Evolutionary conservation across 2,329 filamentous ascomycete species (phyloP).

Genomic region (Ceratocystis eucalypticola): DNA sequence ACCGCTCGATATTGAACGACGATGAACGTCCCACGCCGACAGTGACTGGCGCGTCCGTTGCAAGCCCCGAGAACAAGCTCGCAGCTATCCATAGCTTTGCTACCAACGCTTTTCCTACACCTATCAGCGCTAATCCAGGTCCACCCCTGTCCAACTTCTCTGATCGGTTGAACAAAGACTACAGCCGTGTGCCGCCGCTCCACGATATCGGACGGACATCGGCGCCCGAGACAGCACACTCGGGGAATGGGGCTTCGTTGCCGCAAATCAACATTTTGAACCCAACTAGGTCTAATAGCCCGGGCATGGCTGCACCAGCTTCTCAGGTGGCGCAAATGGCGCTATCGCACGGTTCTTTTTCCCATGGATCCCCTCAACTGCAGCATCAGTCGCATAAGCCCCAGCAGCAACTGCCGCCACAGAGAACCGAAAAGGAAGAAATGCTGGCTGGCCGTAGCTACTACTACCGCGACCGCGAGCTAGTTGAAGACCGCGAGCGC

Average conservation of each 20-base stretch:
- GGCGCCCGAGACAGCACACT: conserved; percentile 28
- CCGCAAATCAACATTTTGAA: conserved; percentile 46
- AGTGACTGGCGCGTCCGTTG: conserved; percentile 40
- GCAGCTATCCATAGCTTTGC: conserved; percentile 42
- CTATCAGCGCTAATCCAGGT: conserved; percentile 43
- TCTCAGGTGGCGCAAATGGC: conserved; percentile 39
- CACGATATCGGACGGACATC: conserved; percentile 46
- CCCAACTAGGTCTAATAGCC: conserved; percentile 37
- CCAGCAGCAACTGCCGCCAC: conserved; percentile 18
- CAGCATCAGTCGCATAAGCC: neutral
- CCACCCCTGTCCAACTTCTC: conserved; percentile 31
- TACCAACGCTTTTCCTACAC: conserved; percentile 45
- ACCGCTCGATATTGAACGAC: conserved; percentile 39
- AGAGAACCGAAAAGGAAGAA: conserved; percentile 66
- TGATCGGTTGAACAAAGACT: conserved; percentile 41
- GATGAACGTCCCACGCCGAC: conserved; percentile 48
- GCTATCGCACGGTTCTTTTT: conserved; percentile 41
- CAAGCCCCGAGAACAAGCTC: conserved; percentile 49
- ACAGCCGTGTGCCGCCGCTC: conserved; percentile 46
- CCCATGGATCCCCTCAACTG: conserved; percentile 23
- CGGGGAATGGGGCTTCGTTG: conserved; percentile 34
- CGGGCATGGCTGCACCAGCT: conserved; percentile 28
- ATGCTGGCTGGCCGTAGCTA: conserved; percentile 76
- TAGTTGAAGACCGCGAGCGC: conserved; percentile 70
- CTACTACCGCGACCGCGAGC: conserved; percentile 61